Percentiles rank a stretch among this genome's conserved stretches.
These are phyloP conservation scores for Corymbia calophylla DNA, from an alignment of 441 rosid genomes.

Conservation along the genomic window DNA sequence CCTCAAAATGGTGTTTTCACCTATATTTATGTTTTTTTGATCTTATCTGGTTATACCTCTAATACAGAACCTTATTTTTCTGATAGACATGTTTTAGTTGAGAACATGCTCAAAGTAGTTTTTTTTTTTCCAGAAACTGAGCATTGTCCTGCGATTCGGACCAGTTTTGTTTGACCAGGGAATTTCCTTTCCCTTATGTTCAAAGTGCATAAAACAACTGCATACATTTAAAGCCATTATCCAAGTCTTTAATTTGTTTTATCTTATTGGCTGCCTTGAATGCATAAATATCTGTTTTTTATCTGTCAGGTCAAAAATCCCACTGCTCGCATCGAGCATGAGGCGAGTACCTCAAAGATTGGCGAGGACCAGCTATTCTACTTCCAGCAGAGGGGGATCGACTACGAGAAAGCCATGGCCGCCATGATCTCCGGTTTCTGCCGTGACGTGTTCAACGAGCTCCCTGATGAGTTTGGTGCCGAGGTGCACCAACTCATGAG, in stretches of 20 bases:
- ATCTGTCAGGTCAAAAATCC: conserved; percentile 80
- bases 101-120: background rate
- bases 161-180: background rate
- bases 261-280: background rate
- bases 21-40: background rate
- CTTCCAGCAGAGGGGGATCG: conserved; percentile 94
- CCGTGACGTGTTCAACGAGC: conserved; percentile 81
- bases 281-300: background rate
- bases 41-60: background rate
- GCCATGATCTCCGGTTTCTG: conserved; percentile 97
- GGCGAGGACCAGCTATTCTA: conserved; percentile 97
- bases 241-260: background rate
- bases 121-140: background rate
- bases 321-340: conserved; percentile 79
- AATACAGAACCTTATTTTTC: background rate
- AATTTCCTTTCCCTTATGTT: background rate
- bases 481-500: conserved; percentile 95
- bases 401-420: conserved; percentile 93
- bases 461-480: conserved; percentile 88
- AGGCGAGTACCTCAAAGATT: conserved; percentile 94
- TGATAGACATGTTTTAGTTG: background rate
- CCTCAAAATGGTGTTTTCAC: background rate
- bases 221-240: background rate
- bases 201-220: background rate
- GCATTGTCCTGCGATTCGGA: background rate